phyloP scores from a whole-genome alignment of 2,329 filamentous ascomycete species.

The Aulographum hederae region DNA sequence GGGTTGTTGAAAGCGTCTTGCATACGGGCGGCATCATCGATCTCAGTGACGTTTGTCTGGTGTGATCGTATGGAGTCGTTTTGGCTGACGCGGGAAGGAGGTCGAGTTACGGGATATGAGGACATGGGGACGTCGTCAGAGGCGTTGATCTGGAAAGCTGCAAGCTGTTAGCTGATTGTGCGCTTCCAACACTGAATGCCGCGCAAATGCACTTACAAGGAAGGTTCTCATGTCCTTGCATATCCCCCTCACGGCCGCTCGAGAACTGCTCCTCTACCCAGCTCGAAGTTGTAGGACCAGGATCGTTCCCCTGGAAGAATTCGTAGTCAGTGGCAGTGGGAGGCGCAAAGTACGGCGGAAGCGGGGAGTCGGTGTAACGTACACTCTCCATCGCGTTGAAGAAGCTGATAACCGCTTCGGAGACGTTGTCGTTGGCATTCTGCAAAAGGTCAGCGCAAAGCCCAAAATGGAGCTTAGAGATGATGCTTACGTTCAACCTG shows the following conservation, averaged over 20 bases:
- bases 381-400: background rate
- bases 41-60: background rate
- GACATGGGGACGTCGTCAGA: background rate
- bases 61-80: background rate
- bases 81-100: conserved; percentile 1
- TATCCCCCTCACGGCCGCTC: background rate
- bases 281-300: background rate
- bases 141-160: conserved; percentile 1
- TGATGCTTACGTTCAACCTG: background rate
- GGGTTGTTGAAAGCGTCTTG: background rate
- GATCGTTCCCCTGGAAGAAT: background rate
- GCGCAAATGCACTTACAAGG: background rate
- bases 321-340: background rate
- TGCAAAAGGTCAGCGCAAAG: background rate
- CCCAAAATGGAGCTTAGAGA: background rate
- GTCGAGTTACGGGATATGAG: background rate
- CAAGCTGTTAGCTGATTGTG: background rate
- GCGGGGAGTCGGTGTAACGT: background rate
- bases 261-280: background rate
- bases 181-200: background rate
- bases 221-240: background rate
- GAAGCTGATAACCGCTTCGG: background rate
- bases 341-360: background rate
- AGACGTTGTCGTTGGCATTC: background rate
- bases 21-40: background rate